These are phyloP conservation scores for Crepidotus sp. DNA, from an alignment of 1,284 basidiomycete genomes.

Conservation along the genomic window DNA sequence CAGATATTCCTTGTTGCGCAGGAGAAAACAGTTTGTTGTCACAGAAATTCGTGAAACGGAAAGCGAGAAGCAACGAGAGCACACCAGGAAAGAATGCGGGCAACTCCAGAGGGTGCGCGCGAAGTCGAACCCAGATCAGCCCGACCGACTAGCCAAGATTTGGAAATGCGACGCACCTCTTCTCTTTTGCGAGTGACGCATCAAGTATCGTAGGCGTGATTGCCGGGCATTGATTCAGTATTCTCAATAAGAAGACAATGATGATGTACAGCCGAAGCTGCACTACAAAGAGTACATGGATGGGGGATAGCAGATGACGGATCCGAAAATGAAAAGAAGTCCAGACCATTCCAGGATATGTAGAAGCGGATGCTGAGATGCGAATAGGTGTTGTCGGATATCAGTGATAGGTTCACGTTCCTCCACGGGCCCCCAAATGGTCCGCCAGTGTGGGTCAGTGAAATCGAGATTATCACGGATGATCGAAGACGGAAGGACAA, in stretches of 20 bases:
- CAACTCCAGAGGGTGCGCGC: neutral
- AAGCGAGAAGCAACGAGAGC: neutral
- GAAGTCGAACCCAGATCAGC: constrained; percentile 5
- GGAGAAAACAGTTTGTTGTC: neutral
- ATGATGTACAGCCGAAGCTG: constrained; percentile 15
- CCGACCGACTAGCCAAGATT: neutral
- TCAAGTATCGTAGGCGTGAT: constrained; percentile 1
- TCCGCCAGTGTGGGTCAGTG: constrained; percentile 1
- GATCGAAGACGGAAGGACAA: constrained; percentile 10
- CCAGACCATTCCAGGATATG: constrained; percentile 5
- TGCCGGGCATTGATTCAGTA: constrained; percentile 4
- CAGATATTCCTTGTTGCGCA: neutral
- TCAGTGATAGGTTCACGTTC: constrained; percentile 11
- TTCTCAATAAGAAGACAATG: constrained; percentile 9
- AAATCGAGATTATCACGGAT: constrained; percentile 14
- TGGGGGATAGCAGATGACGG: constrained; percentile 11
- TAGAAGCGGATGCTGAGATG: constrained; percentile 14
- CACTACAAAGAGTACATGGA: constrained; percentile 12
- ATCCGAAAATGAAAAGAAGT: constrained; percentile 12
- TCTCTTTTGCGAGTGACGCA: neutral
- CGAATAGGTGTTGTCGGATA: constrained; percentile 16
- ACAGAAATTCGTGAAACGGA: neutral
- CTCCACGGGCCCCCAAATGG: constrained; percentile 8
- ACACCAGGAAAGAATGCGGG: neutral
- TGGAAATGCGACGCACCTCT: neutral